Percentiles rank a stretch among this genome's conserved stretches.
Conservation (phyloP, 2,329 filamentous ascomycete species). For the Apiospora pterosperma region DNA sequence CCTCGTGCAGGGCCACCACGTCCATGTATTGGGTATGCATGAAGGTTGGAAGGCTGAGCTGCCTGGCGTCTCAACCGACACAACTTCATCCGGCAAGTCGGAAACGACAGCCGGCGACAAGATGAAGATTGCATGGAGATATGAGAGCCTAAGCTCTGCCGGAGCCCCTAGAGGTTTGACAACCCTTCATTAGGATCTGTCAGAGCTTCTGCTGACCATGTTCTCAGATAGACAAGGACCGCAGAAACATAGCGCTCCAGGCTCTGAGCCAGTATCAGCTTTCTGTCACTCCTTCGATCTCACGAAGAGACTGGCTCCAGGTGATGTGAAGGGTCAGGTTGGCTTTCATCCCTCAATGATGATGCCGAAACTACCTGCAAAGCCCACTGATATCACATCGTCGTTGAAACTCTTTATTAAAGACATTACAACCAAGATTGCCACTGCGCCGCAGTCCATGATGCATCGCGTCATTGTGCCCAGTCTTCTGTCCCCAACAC, state of each 20-base stretch:
- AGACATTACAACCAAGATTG: slow-evolving; percentile 53
- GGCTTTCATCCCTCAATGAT: slow-evolving; percentile 44
- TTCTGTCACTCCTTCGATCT: slow-evolving; percentile 77
- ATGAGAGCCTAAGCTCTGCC: slow-evolving; percentile 77
- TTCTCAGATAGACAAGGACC: slow-evolving; percentile 21
- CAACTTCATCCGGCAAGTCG: slow-evolving; percentile 36
- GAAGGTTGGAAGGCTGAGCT: slow-evolving; percentile 81
- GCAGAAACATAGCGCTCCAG: slow-evolving; percentile 15
- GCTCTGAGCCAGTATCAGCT: slow-evolving; percentile 23
- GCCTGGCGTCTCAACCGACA: slow-evolving; percentile 61
- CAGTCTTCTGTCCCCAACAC: slow-evolving; percentile 77
- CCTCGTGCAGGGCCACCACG: slow-evolving; percentile 81
- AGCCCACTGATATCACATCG: slow-evolving; percentile 30
- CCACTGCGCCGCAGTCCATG: slow-evolving; percentile 52
- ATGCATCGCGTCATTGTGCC: slow-evolving; percentile 86
- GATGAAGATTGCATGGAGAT: slow-evolving; percentile 99
- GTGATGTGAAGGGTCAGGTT: slow-evolving; percentile 47
- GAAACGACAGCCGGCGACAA: slow-evolving; percentile 55
- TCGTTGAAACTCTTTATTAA: slow-evolving; percentile 64
- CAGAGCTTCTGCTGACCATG: slow-evolving; percentile 11
- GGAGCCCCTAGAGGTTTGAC: slow-evolving; percentile 62
- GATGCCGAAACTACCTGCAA: slow-evolving; percentile 14
- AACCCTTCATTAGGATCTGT: neutral
- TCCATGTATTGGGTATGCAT: slow-evolving; percentile 79
- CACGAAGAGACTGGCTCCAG: slow-evolving; percentile 56